Evolutionary conservation across 2,329 filamentous ascomycete species (phyloP).

Genomic region (Davidsoniella neocaledoniae): DNA sequence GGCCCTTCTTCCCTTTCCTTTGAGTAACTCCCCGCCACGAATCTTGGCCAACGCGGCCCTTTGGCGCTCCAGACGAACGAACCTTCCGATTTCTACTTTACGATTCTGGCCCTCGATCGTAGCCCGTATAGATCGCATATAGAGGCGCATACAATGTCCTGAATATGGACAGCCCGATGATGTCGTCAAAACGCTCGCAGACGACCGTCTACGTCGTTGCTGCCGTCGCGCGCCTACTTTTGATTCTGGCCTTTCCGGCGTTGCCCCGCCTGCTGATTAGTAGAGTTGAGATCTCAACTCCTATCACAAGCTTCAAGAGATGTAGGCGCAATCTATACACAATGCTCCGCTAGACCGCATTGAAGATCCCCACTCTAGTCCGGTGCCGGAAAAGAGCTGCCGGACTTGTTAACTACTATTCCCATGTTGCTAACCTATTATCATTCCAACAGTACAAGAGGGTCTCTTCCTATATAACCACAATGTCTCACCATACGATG

Average conservation of each 20-base stretch:
- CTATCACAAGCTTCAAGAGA: conserved; percentile 95
- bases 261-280: conserved; percentile 74
- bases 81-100: neutral
- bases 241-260: conserved; percentile 67
- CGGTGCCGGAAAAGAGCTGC: neutral
- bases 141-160: conserved; percentile 9
- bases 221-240: conserved; percentile 58
- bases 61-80: neutral
- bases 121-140: too few species aligned
- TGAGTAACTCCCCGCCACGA: too few species aligned
- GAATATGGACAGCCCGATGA: conserved; percentile 8
- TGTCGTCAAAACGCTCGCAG: conserved; percentile 11
- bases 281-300: conserved; percentile 91
- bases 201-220: conserved; percentile 52
- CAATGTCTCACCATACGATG: conserved; percentile 93
- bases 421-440: conserved; percentile 3
- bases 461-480: conserved; percentile 90
- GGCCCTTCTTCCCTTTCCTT: too few species aligned
- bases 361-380: conserved; percentile 3
- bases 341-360: neutral
- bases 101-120: too few species aligned
- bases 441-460: conserved; percentile 56
- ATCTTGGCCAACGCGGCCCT: too few species aligned
- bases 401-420: neutral
- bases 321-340: conserved; percentile 36